These are phyloP conservation scores for Populus nigra DNA, from an alignment of 345 rosid species.

Conservation along the genomic window DNA sequence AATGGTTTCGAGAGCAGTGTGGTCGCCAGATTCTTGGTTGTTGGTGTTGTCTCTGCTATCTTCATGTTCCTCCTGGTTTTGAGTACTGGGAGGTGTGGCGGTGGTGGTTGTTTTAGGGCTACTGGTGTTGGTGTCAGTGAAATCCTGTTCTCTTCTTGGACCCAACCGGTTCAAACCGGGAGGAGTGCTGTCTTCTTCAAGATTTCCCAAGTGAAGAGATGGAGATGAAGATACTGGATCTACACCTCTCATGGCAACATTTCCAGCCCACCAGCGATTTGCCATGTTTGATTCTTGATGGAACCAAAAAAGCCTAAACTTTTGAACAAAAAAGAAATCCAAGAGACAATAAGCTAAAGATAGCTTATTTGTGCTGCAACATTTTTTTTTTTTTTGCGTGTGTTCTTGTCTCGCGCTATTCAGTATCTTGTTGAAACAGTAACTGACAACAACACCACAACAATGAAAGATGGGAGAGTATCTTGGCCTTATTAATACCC, in stretches of 20 bases:
- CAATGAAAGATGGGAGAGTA: background rate
- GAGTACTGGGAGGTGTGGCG: slow-evolving; percentile 24
- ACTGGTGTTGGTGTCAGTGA: slow-evolving; percentile 29
- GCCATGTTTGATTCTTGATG: slow-evolving; percentile 46
- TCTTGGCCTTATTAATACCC: background rate
- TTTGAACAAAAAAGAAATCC: background rate
- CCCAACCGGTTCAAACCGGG: slow-evolving; percentile 35
- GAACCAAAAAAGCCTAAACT: background rate
- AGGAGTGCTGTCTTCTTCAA: slow-evolving; percentile 24
- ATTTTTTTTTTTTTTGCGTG: background rate
- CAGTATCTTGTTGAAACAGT: background rate
- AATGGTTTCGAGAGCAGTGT: slow-evolving; percentile 19
- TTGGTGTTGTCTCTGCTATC: slow-evolving; percentile 39
- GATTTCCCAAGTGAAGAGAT: slow-evolving; percentile 47
- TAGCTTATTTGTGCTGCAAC: background rate
- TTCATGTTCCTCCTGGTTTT: slow-evolving; percentile 47
- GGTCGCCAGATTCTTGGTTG: slow-evolving; percentile 29
- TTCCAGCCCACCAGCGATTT: slow-evolving; percentile 85
- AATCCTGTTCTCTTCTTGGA: slow-evolving; percentile 53
- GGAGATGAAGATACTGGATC: slow-evolving; percentile 52
- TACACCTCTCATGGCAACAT: slow-evolving; percentile 60
- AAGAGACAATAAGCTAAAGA: background rate
- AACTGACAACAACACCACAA: background rate
- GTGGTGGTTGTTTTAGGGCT: slow-evolving; percentile 39
- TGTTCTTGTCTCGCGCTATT: background rate